These are phyloP conservation scores for Akanthomyces uredinophilus DNA, from an alignment of 2,329 filamentous ascomycete genomes.

Conservation along the genomic window DNA sequence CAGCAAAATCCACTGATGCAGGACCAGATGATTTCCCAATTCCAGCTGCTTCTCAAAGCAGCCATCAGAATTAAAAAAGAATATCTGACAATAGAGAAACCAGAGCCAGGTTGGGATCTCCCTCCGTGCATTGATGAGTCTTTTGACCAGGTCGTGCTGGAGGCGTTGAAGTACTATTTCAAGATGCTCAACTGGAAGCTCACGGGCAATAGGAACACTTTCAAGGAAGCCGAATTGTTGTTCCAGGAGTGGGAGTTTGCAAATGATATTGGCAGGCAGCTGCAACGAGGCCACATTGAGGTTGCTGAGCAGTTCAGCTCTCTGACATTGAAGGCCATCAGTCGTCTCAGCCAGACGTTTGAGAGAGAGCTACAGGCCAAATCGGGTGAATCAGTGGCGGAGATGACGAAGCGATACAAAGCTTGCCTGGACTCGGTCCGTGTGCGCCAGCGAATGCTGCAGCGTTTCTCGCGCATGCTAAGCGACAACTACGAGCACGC, in stretches of 20 bases:
- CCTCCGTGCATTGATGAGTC: slow-evolving; percentile 95
- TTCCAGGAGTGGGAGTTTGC: slow-evolving; percentile 98
- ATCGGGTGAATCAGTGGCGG: slow-evolving; percentile 73
- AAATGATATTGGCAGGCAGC: slow-evolving; percentile 83
- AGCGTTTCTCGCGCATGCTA: slow-evolving; percentile 86
- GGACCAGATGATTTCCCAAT: slow-evolving; percentile 96
- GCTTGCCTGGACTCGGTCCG: slow-evolving; percentile 92
- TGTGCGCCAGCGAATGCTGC: slow-evolving; percentile 91
- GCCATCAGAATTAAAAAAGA: slow-evolving; percentile 90
- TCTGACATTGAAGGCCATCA: slow-evolving; percentile 86
- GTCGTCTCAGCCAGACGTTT: slow-evolving; percentile 82
- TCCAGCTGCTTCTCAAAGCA: slow-evolving; percentile 86
- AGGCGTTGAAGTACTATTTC: slow-evolving; percentile 96
- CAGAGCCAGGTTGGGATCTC: slow-evolving; percentile 89
- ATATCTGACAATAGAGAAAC: slow-evolving; percentile 76
- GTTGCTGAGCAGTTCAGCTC: slow-evolving; percentile 97
- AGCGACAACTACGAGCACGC: slow-evolving; percentile 95
- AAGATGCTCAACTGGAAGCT: slow-evolving; percentile 98
- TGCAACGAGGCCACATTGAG: slow-evolving; percentile 92
- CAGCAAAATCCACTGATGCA: slow-evolving; percentile 91
- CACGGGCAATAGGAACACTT: slow-evolving; percentile 95
- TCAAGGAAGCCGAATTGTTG: slow-evolving; percentile 95
- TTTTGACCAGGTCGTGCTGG: slow-evolving; percentile 86
- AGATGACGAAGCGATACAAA: slow-evolving; percentile 98
- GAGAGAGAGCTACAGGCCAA: slow-evolving; percentile 83